Evolutionary conservation across 73 alveolate species (phyloP).

Genomic region (Paramecium sonneborni): DNA sequence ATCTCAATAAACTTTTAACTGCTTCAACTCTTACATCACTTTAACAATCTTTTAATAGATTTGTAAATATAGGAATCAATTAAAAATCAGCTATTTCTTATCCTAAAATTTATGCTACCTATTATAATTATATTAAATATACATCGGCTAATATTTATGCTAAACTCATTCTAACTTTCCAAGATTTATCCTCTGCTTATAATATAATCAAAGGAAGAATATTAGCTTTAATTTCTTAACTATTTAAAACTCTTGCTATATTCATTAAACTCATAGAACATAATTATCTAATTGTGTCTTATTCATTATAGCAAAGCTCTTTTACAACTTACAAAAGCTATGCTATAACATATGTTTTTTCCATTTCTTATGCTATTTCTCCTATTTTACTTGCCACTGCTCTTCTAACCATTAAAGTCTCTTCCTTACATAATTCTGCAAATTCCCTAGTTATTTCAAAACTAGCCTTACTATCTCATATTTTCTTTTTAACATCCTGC

Average conservation of each 20-base stretch:
- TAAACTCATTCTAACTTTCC: slow-evolving; percentile 97
- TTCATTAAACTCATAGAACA: slow-evolving; percentile 88
- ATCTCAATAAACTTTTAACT: slow-evolving; percentile 74
- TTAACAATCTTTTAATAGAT: slow-evolving; percentile 92
- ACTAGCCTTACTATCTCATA: slow-evolving; percentile 75
- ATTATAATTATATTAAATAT: not conserved
- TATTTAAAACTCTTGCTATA: slow-evolving; percentile 85
- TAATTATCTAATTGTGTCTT: slow-evolving; percentile 93
- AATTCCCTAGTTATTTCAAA: slow-evolving; percentile 70
- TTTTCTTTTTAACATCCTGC: slow-evolving; percentile 93
- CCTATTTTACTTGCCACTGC: slow-evolving; percentile 96
- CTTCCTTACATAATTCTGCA: slow-evolving; percentile 96
- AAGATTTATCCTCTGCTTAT: slow-evolving; percentile 97
- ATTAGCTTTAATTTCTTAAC: slow-evolving; percentile 87
- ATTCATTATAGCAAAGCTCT: slow-evolving; percentile 89
- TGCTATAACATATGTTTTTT: slow-evolving; percentile 83
- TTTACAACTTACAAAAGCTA: slow-evolving; percentile 90
- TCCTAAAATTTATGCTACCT: slow-evolving; percentile 92
- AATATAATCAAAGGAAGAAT: slow-evolving; percentile 89
- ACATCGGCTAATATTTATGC: slow-evolving; percentile 93
- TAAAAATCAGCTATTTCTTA: slow-evolving; percentile 88
- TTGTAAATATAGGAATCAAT: slow-evolving; percentile 86
- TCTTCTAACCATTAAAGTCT: slow-evolving; percentile 97
- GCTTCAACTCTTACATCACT: slow-evolving; percentile 96
- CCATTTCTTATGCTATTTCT: slow-evolving; percentile 87